These are phyloP conservation scores for Byssothecium circinans DNA, from an alignment of 2,329 filamentous ascomycete genomes.

Conservation along the genomic window DNA sequence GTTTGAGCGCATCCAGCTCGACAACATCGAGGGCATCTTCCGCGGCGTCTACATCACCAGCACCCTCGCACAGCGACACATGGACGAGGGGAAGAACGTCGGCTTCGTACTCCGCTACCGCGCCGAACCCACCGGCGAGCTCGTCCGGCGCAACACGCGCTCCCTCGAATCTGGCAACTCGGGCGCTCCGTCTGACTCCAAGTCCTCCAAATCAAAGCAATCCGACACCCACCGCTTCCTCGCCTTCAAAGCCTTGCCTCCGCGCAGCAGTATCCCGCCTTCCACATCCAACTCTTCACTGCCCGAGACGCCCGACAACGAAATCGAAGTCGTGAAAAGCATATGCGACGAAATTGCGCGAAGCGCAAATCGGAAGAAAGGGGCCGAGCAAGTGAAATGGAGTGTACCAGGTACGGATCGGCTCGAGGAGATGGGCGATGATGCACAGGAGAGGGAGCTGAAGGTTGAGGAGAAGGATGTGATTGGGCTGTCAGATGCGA, in stretches of 20 bases:
- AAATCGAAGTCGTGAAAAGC: slow-evolving; percentile 59
- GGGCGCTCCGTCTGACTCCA: no score
- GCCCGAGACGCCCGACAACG: slow-evolving; percentile 43
- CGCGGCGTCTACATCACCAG: slow-evolving; percentile 89
- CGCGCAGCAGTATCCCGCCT: slow-evolving; percentile 45
- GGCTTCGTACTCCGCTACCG: slow-evolving; percentile 81
- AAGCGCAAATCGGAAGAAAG: slow-evolving; percentile 58
- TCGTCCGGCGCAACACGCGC: slow-evolving; percentile 81
- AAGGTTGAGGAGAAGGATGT: slow-evolving; percentile 67
- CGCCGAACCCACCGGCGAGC: slow-evolving; percentile 68
- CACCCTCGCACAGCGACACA: slow-evolving; percentile 75
- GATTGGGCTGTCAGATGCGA: slow-evolving; percentile 81
- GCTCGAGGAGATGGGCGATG: slow-evolving; percentile 41
- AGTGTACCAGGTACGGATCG: slow-evolving; percentile 43
- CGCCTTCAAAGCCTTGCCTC: slow-evolving; percentile 60
- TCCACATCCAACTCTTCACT: slow-evolving; percentile 3
- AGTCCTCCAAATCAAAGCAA: slow-evolving; percentile 22
- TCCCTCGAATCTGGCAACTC: slow-evolving; percentile 61
- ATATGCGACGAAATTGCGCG: slow-evolving; percentile 79
- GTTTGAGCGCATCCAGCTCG: slow-evolving; percentile 82
- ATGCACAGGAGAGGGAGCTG: slow-evolving; percentile 25
- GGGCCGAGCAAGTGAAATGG: slow-evolving; percentile 35
- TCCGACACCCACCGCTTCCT: slow-evolving; percentile 43
- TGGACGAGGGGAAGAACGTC: slow-evolving; percentile 77
- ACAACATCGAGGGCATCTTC: slow-evolving; percentile 71